Base-by-base conservation (phyloP, 768 basidiomycete genomes). In the Leccinum pellstonianum region DNA sequence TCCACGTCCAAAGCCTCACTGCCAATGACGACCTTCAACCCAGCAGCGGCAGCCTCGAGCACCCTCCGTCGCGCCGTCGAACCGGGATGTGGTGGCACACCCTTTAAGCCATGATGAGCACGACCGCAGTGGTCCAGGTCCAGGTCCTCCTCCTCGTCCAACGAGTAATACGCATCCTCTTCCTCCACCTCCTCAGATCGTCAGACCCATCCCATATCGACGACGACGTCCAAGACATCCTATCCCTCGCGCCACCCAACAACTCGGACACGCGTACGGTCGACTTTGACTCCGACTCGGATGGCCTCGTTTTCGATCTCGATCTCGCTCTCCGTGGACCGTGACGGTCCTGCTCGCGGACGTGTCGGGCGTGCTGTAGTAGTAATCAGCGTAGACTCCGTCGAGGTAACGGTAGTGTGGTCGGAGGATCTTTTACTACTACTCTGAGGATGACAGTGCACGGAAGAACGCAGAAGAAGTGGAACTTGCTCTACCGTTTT, bases 11-110 rank as follows among this genome's bases (percentile, higher is more conserved):
- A 7, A 9, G n/a, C 10, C 31, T 15, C 33, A 12, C 8, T 19
- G 3, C 54, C 59, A 86, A 84, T 38, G 81, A 96, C 81, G 57
- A 93, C 85, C 41, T 41, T 41, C 25, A 97, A 77, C 3, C 95
- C 95, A 0, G 94, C 41, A 41, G 15, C 37, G 0, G 17, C 41
- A 41, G 92, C 90, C 68, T 92, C 86, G n/a, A 98, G 77, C 8
- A 97, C 92, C n/a, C 88, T 81, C 64, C 85, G 85, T 21, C 92
- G 80, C 69, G 11, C 47, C 21, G 21, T 48, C 47, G 41, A 41
- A 41, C 41, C 41, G 4, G 41, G 41, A 41, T n/a, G 41, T 41
- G 41, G 41, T 41, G n/a, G 17, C 41, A 41, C 41, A 6, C 17
- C 38, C 7, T 38, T 8, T 9, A 38, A 38, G 38, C 38, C 7